Evolutionary conservation across 768 basidiomycete genomes (phyloP).

Genomic region (Boletus subparvulus): DNA sequence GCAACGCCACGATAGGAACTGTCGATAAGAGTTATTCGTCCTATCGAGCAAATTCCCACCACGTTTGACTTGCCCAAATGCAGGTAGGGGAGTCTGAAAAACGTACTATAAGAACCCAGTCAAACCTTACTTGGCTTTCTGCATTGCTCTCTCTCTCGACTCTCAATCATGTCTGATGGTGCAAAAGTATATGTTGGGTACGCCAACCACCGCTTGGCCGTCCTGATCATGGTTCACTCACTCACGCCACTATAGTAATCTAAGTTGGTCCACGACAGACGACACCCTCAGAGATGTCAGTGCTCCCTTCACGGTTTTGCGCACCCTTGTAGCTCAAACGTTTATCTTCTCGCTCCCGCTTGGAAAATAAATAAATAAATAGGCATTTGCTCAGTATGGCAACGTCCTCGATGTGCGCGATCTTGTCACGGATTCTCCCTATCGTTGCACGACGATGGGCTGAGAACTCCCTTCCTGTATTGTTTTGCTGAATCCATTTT

Average conservation of each 20-base stretch:
- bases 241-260: conserved; percentile 19
- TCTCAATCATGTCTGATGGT: conserved; percentile 23
- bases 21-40: conserved; percentile 10
- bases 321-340: conserved; percentile 4
- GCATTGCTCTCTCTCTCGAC: conserved; percentile 15
- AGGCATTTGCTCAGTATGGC: conserved; percentile 48
- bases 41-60: conserved; percentile 4
- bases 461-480: conserved; percentile 24
- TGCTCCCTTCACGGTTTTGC: conserved; percentile 1
- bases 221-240: neutral
- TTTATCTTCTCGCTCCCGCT: conserved; percentile 1
- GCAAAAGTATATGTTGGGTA: conserved; percentile 36
- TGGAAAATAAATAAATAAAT: conserved; percentile 1
- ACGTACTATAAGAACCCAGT: conserved; percentile 26
- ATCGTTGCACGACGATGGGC: conserved; percentile 33
- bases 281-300: conserved; percentile 26
- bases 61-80: conserved; percentile 25
- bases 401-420: conserved; percentile 50
- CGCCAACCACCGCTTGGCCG: conserved; percentile 4
- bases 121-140: conserved; percentile 17
- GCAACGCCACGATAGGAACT: neutral
- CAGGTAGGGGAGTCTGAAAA: conserved; percentile 37
- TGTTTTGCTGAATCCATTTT: conserved; percentile 27
- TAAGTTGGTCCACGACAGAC: conserved; percentile 36
- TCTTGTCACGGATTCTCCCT: conserved; percentile 30